Evolutionary conservation across 2,329 filamentous ascomycete species (phyloP).

Genomic region (Trichophyton mentagrophytes): DNA sequence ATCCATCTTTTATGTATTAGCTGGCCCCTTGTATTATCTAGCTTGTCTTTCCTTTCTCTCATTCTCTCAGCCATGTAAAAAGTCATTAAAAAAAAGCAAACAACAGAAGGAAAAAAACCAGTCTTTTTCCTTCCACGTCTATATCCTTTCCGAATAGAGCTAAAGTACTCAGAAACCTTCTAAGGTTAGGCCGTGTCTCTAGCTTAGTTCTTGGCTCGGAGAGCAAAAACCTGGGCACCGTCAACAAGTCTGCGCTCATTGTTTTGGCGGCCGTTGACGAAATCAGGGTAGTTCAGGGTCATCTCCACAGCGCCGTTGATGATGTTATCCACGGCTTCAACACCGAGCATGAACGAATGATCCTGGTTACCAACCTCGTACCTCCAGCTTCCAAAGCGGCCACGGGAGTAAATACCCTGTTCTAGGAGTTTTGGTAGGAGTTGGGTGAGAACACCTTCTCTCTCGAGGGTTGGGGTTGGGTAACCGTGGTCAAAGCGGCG

Average conservation of each 20-base stretch:
- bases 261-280: conserved; percentile 65
- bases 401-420: conserved; percentile 85
- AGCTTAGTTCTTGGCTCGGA: background rate
- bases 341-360: conserved; percentile 94
- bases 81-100: background rate
- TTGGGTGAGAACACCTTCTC: conserved; percentile 85
- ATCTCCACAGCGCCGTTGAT: conserved; percentile 80
- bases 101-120: background rate
- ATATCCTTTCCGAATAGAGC: background rate
- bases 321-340: conserved; percentile 84
- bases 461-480: conserved; percentile 86
- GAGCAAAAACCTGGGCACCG: conserved; percentile 11
- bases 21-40: background rate
- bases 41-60: background rate
- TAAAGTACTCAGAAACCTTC: background rate
- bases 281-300: conserved; percentile 92
- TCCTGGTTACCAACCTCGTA: conserved; percentile 98
- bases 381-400: conserved; percentile 94
- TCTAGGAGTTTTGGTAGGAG: conserved; percentile 85
- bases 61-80: background rate
- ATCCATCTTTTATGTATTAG: background rate
- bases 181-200: background rate
- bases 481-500: conserved; percentile 97
- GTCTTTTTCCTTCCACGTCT: background rate
- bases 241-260: conserved; percentile 50